Base-by-base conservation (phyloP, 495 filamentous ascomycete genomes). In the Pseudevernia furfuracea region DNA sequence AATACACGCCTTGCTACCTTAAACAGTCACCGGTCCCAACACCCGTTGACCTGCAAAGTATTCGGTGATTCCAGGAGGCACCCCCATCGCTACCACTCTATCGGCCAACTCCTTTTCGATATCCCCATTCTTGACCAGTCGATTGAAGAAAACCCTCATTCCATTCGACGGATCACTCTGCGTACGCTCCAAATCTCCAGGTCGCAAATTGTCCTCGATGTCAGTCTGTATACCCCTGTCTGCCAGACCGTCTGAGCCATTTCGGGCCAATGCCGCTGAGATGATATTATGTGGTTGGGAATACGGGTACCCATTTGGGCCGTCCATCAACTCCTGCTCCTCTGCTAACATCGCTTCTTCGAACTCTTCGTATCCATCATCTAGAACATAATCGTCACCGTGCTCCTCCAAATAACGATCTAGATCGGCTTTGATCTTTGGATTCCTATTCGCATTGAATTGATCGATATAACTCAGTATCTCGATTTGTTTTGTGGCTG, bases 161-260 rank as follows among this genome's bases (percentile, higher is more conserved):
- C 52, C 52, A 6, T 55, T 55, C 30, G 14, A 28, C 10, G 52
- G 52, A 34, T 55, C 52, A 32, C 30, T 34, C 30, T 55, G 10
- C 28, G 52, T 55, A 34, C 52, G 30, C 30, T 55, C 52, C 52
- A 55, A 55, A 21, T 55, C 52, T 55, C 52, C 52, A 55, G 30
- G 52, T 55, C 30, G 28, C 52, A 28, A 55, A 12, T 55, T 55
- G 5, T 34, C 52, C 52, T 55, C 52, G 7, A 55, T 23, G 0
- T 32, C 52, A 34, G 28, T 55, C 52, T 34, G 28, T 55, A 55
- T 55, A 55, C 52, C 52, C 17, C 52, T 34, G 10, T 55, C 52
- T 36, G 52, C 2, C 17, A 55, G 30, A 55, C 52, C 23, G 17
- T 55, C 30, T 34, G 52, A 28, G 34, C 52, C 52, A 17, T 30